Percentiles rank a stretch among this genome's conserved stretches.
Evolutionary conservation across 2,329 filamentous ascomycete genomes (phyloP).

Genomic region (Penicillium digitatum): DNA sequence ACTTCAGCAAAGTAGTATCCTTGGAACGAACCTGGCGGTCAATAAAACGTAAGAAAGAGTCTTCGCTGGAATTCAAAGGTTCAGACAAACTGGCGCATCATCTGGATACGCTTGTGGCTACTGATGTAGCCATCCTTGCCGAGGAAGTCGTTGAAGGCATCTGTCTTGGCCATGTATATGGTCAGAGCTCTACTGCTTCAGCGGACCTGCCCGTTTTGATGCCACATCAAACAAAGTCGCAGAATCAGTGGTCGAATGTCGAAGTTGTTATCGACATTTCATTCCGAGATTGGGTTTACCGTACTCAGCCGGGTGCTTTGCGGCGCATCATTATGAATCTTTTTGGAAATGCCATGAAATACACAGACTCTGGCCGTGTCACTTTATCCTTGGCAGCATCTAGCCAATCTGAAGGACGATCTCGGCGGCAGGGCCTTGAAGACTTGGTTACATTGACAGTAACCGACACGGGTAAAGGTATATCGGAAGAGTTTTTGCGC

Average conservation of each 20-base stretch:
- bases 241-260: slow-evolving; percentile 29
- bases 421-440: slow-evolving; percentile 31
- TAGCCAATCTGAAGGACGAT: slow-evolving; percentile 29
- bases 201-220: slow-evolving; percentile 26
- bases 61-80: slow-evolving; percentile 26
- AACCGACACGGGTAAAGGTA: slow-evolving; percentile 63
- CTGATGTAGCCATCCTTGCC: slow-evolving; percentile 46
- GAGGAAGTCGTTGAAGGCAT: slow-evolving; percentile 57
- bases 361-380: slow-evolving; percentile 53
- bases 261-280: slow-evolving; percentile 54
- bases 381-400: slow-evolving; percentile 40
- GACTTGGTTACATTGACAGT: slow-evolving; percentile 47
- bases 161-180: slow-evolving; percentile 47
- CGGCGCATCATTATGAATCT: slow-evolving; percentile 60
- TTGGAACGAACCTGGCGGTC: slow-evolving; percentile 37
- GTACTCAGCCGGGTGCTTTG: slow-evolving; percentile 53
- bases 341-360: slow-evolving; percentile 61
- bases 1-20: slow-evolving; percentile 52
- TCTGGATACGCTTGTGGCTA: slow-evolving; percentile 33
- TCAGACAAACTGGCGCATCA: slow-evolving; percentile 33
- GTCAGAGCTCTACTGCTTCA: slow-evolving; percentile 28
- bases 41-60: slow-evolving; percentile 28
- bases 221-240: slow-evolving; percentile 9
- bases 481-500: slow-evolving; percentile 59
- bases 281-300: slow-evolving; percentile 51